A percentile compares a stretch with the other conserved stretches of the same genome.
Evolutionary conservation across 306 rosid species (phyloP).

Genomic region (Fragaria vesca): DNA sequence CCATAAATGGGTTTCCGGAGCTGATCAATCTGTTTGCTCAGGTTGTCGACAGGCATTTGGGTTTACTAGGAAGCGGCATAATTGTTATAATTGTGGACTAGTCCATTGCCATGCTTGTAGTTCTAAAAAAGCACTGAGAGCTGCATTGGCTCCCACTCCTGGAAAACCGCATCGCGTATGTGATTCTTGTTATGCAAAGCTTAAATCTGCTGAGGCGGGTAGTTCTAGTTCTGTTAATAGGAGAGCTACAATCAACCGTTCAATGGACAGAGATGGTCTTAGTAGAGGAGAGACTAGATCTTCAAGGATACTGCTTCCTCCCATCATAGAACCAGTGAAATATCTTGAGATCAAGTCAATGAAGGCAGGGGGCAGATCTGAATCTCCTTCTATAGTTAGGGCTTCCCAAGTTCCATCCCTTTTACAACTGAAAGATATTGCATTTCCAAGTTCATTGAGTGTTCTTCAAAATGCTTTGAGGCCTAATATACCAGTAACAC

Average conservation of each 20-base stretch:
- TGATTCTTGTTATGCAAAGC: constrained; percentile 76
- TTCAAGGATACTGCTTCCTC: constrained; percentile 62
- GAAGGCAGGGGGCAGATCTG: constrained; percentile 40
- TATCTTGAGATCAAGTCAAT: constrained; percentile 52
- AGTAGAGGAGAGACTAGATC: constrained; percentile 51
- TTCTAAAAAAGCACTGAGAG: constrained; percentile 76
- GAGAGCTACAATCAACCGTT: constrained; percentile 45
- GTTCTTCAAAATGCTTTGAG: constrained; percentile 52
- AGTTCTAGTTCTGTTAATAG: constrained; percentile 32
- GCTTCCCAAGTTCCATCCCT: constrained; percentile 60
- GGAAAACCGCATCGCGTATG: constrained; percentile 98
- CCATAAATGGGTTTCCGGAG: constrained; percentile 95
- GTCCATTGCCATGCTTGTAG: constrained; percentile 95
- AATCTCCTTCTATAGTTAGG: constrained; percentile 51
- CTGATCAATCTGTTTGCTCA: constrained; percentile 86
- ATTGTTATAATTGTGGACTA: constrained; percentile 90
- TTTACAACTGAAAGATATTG: constrained; percentile 64
- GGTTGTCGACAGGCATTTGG: constrained; percentile 96
- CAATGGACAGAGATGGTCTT: constrained; percentile 48
- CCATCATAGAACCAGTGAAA: constrained; percentile 57
- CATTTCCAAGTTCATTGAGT: constrained; percentile 69
- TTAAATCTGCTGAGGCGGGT: constrained; percentile 58
- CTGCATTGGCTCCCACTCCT: constrained; percentile 93
- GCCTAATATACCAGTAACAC: constrained; percentile 35
- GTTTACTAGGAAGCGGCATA: constrained; percentile 90